Evolutionary conservation across 768 basidiomycete genomes (phyloP).

Genomic region (Tephrocybe sp.): DNA sequence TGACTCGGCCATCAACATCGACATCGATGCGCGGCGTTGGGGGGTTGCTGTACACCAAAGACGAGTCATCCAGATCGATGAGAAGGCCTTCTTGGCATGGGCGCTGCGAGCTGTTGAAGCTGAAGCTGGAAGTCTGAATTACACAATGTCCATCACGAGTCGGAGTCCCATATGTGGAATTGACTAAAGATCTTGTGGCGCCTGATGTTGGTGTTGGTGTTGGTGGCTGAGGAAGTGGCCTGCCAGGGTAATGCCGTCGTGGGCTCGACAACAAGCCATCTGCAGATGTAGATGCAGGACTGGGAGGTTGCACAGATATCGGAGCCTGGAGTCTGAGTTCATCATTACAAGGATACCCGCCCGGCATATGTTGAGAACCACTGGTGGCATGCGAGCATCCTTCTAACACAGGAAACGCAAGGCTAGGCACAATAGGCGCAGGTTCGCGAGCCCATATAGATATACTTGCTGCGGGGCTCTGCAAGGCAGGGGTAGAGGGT

Average conservation of each 20-base stretch:
- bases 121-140: constrained; percentile 13
- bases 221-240: constrained; percentile 53
- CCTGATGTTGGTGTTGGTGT: no score
- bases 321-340: neutral
- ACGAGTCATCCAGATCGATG: constrained; percentile 50
- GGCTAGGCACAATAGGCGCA: neutral
- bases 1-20: no score
- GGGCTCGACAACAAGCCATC: constrained; percentile 24
- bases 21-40: constrained; percentile 6
- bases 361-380: neutral
- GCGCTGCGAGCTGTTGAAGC: constrained; percentile 22
- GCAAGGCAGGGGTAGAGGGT: neutral
- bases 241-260: constrained; percentile 49
- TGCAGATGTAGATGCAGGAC: no score
- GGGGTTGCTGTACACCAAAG: constrained; percentile 2
- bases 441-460: neutral
- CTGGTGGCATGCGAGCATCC: neutral
- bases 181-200: constrained; percentile 22
- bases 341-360: neutral
- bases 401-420: neutral
- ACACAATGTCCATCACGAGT: constrained; percentile 22
- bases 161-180: constrained; percentile 32
- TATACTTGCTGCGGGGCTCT: neutral
- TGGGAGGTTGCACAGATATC: neutral
- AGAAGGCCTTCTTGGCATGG: constrained; percentile 51